These are phyloP conservation scores for Sphagnum magellanicum DNA, from an alignment of 228 moss, liverwort and hornwort species.

Conservation along the genomic window DNA sequence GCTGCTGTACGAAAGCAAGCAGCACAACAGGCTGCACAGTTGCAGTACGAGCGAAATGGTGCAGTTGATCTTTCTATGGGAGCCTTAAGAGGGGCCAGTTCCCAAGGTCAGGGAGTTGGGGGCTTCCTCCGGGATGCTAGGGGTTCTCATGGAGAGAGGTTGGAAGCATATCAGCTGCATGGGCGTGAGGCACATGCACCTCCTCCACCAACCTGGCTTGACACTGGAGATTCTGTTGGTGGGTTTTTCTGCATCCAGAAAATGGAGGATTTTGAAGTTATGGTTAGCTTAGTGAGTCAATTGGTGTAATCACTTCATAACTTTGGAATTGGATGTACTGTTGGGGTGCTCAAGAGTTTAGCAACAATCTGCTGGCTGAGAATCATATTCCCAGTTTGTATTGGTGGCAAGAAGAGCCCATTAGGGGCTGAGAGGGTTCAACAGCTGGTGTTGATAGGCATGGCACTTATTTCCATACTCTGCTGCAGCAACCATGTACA, in stretches of 20 bases:
- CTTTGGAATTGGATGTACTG: not conserved
- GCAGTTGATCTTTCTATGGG: slow-evolving; percentile 27
- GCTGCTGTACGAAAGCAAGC: slow-evolving; percentile 53
- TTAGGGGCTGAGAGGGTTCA: not conserved
- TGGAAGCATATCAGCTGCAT: slow-evolving; percentile 36
- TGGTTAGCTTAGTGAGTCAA: not conserved
- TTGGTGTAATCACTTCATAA: not conserved
- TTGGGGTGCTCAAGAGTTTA: not conserved
- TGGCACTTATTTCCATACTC: not conserved
- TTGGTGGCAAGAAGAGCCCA: not conserved
- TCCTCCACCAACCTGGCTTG: slow-evolving; percentile 38
- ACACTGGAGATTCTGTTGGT: slow-evolving; percentile 56
- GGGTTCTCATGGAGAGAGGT: slow-evolving; percentile 18
- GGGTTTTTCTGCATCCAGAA: slow-evolving; percentile 1
- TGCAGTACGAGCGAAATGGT: slow-evolving; percentile 44
- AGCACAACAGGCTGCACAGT: slow-evolving; percentile 43
- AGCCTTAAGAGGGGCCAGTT: slow-evolving; percentile 9
- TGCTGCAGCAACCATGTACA: slow-evolving; percentile 48
- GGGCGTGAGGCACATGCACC: slow-evolving; percentile 29
- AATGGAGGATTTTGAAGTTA: no score
- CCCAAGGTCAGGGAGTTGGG: slow-evolving; percentile 20
- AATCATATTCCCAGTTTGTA: not conserved
- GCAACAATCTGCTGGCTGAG: not conserved
- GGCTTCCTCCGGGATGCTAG: slow-evolving; percentile 27
- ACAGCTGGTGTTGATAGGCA: no score